Evolutionary conservation across 495 filamentous ascomycete species (phyloP).

Genomic region (Halenospora varia): DNA sequence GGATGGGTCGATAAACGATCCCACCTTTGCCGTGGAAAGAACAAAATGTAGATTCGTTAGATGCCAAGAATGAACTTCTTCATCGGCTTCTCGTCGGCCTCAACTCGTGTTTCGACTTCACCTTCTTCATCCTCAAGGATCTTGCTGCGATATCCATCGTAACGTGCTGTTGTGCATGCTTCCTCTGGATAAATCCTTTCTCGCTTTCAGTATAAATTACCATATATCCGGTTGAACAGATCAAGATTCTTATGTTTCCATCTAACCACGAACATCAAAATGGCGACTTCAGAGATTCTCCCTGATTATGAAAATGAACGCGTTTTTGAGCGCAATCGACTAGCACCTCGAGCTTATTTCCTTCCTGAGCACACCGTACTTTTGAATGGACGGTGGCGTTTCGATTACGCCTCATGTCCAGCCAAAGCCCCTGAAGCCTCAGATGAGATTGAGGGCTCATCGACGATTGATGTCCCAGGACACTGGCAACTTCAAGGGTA

Average conservation of each 20-base stretch:
- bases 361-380: conserved; percentile 39
- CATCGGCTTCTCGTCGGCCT: background rate
- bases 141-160: background rate
- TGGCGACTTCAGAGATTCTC: background rate
- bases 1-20: background rate
- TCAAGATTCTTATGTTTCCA: background rate
- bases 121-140: background rate
- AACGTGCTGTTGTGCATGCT: background rate
- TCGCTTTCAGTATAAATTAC: background rate
- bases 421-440: background rate
- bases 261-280: background rate
- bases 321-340: conserved; percentile 58
- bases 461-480: conserved; percentile 53
- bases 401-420: conserved; percentile 25
- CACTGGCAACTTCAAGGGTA: conserved; percentile 63
- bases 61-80: background rate
- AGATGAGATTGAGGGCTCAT: conserved; percentile 39
- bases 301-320: conserved; percentile 54
- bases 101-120: background rate
- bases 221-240: too few relatives aligned
- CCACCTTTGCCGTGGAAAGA: background rate
- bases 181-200: background rate
- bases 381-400: conserved; percentile 46
- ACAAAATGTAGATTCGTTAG: background rate
- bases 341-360: conserved; percentile 53